These are phyloP conservation scores for Apiotrichum gamsii DNA, from an alignment of 1,284 basidiomycete genomes.

Conservation along the genomic window DNA sequence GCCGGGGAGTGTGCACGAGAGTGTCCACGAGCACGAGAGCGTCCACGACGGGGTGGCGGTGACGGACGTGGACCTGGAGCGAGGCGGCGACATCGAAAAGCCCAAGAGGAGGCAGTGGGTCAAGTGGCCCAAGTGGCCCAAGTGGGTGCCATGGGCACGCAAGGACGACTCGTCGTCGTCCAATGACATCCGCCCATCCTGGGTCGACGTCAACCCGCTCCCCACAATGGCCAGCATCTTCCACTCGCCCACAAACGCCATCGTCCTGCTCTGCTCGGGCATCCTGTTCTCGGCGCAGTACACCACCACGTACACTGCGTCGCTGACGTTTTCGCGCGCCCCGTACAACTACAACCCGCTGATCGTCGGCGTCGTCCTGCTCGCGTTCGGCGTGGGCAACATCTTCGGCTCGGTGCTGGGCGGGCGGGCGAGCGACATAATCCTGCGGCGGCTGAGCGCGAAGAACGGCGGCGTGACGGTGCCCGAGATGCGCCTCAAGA, in stretches of 20 bases:
- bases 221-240: slow-evolving; percentile 58
- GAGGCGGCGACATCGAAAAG: not conserved
- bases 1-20: not conserved
- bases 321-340: slow-evolving; percentile 55
- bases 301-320: slow-evolving; percentile 61
- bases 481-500: slow-evolving; percentile 71
- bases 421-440: slow-evolving; percentile 67
- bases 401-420: slow-evolving; percentile 66
- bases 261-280: slow-evolving; percentile 63
- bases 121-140: not conserved
- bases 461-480: slow-evolving; percentile 58
- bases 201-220: slow-evolving; percentile 68
- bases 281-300: slow-evolving; percentile 65
- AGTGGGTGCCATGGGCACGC: not conserved
- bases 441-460: slow-evolving; percentile 55
- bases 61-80: not conserved
- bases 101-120: no score
- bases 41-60: not conserved
- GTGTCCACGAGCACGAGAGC: not conserved
- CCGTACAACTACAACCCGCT: slow-evolving; percentile 65
- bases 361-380: slow-evolving; percentile 65
- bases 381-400: slow-evolving; percentile 65
- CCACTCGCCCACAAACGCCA: slow-evolving; percentile 59
- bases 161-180: slow-evolving; percentile 18
- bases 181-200: slow-evolving; percentile 53